phyloP scores from a whole-genome alignment of 2,329 filamentous ascomycete species.

The Sclerotinia sclerotiorum region DNA sequence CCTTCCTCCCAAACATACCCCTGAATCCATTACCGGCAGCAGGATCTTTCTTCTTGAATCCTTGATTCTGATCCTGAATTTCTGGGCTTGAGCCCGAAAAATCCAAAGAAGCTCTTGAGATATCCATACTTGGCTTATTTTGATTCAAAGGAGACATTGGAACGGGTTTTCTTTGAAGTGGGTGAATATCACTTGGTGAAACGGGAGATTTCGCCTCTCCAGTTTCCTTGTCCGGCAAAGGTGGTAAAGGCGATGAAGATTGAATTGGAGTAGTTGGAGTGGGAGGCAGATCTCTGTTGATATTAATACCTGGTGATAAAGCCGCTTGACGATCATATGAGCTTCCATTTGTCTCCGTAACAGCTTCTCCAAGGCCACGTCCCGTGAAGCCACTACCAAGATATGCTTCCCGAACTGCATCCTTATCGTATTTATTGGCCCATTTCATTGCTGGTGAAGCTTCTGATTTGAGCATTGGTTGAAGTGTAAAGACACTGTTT shows the following conservation, averaged over 20 bases:
- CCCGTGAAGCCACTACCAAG: constrained; percentile 72
- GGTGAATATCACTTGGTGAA: constrained; percentile 28
- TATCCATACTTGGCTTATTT: constrained; percentile 31
- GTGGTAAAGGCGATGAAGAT: constrained; percentile 27
- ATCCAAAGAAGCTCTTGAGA: constrained; percentile 33
- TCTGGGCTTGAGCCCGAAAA: constrained; percentile 45
- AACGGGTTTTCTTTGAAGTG: constrained; percentile 28
- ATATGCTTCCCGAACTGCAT: constrained; percentile 82
- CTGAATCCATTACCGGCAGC: constrained; percentile 51
- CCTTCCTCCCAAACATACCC: constrained; percentile 62
- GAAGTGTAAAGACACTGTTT: constrained; percentile 84
- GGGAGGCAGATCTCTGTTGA: constrained; percentile 40
- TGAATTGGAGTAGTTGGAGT: constrained; percentile 42
- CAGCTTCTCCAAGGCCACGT: constrained; percentile 56
- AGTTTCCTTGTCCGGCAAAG: constrained; percentile 31
- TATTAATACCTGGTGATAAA: constrained; percentile 23
- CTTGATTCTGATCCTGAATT: constrained; percentile 49
- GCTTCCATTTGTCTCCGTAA: constrained; percentile 46
- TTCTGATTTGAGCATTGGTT: constrained; percentile 79
- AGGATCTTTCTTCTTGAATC: constrained; percentile 53
- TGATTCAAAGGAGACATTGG: constrained; percentile 25
- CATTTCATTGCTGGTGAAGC: constrained; percentile 95
- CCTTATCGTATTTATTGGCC: constrained; percentile 93
- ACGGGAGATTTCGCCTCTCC: constrained; percentile 42
- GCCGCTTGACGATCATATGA: constrained; percentile 32